Base-by-base conservation (phyloP, 805 yeast genomes). In the Blastobotrys parvus region DNA sequence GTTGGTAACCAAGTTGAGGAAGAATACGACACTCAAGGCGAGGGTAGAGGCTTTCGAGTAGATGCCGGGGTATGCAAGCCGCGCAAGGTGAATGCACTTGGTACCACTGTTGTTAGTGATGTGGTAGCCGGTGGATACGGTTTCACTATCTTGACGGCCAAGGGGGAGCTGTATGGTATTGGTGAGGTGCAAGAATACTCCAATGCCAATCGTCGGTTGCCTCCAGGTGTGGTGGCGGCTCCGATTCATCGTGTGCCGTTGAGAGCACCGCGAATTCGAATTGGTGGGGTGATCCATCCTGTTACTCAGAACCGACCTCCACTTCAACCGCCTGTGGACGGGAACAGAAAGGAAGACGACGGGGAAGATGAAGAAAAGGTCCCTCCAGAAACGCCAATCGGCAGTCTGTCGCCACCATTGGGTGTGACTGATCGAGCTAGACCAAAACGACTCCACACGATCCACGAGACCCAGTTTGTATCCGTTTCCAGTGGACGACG, bases 121-220 rank as follows among this genome's bases (percentile, higher is more conserved):
- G 63, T 81, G 1, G 65, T 74, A 19, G 77, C 79, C 6, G 82
- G 82, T 23, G 90, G 90, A 1, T 81, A 70, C 53, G 71, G 79
- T 3, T 76, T 79, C 47, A 77, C 77, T 40, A 62, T 82, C 2
- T 61, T 82, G 29, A 72, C 82, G 0, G 66, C 68, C 22, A 58
- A 68, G 1, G 88, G 89, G 0, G 63, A 70, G 3, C 55, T 82
- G 4, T 80, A 68, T 57, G 3, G 86, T 82, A 0, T 50, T 59
- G 27, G 64, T 61, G 10, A 65, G 64, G 31, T 36, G 10, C 39
- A n/a, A n/a, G 39, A 36, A 16, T 32, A 32, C 21, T 7, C 29
- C 11, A 11, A 11, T 7, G 10, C 29, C 29, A 7, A 25, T 25
- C 29, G 29, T 25, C 11, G 20, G 5, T 17, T 29, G 4, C 21